A percentile compares a stretch with the other conserved stretches of the same genome.
These are phyloP conservation scores for Somion occarium DNA, from an alignment of 1,284 basidiomycete genomes.

Conservation along the genomic window DNA sequence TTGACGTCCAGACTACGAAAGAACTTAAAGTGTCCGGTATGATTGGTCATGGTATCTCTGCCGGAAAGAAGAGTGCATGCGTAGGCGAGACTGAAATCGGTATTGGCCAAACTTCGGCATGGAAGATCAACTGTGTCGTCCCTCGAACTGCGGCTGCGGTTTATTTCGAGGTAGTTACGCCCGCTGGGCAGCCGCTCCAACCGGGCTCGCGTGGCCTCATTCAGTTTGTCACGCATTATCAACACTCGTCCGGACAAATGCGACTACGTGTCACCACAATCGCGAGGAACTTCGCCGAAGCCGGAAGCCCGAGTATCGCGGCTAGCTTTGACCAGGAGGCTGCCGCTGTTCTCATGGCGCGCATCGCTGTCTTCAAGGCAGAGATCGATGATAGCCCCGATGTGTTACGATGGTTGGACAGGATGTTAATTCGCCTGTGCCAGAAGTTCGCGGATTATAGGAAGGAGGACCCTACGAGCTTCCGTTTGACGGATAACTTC, in stretches of 20 bases:
- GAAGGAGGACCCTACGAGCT: constrained; percentile 96
- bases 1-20: constrained; percentile 98
- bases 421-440: constrained; percentile 97
- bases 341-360: constrained; percentile 96
- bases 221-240: constrained; percentile 99
- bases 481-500: constrained; percentile 93
- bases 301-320: constrained; percentile 90
- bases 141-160: constrained; percentile 89
- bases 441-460: constrained; percentile 99
- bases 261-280: constrained; percentile 95
- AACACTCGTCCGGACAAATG: constrained; percentile 93
- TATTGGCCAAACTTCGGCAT: constrained; percentile 98
- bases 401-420: constrained; percentile 94
- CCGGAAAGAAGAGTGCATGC: constrained; percentile 93
- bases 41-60: constrained; percentile 96
- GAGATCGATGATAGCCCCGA: constrained; percentile 99
- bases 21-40: constrained; percentile 98
- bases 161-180: constrained; percentile 99
- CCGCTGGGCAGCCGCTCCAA: constrained; percentile 91
- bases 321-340: constrained; percentile 98
- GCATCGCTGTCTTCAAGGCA: constrained; percentile 99
- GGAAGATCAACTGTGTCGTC: constrained; percentile 93
- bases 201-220: constrained; percentile 93
- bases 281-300: constrained; percentile 96
- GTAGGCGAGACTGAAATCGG: constrained; percentile 99